A percentile compares a stretch with the other conserved stretches of the same genome.
These are phyloP conservation scores for Dictyostelium citrinum DNA, from an alignment of 78 protist species.

Conservation along the genomic window DNA sequence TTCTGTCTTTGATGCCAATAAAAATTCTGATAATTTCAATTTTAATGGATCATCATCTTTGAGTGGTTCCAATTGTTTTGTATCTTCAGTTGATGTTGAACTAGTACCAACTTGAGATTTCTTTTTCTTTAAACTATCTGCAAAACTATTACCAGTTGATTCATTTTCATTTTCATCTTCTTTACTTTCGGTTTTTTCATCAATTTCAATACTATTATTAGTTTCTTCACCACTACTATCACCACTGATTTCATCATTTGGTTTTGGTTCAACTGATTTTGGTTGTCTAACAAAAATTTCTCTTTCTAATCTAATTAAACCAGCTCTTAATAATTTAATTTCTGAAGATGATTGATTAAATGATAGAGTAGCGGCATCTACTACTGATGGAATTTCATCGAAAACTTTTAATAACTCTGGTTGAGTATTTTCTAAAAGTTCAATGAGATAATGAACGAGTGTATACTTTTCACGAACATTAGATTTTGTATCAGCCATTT, in stretches of 20 bases:
- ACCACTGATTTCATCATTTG: not conserved
- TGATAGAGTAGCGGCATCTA: conserved; percentile 61
- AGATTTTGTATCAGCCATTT: conserved; percentile 79
- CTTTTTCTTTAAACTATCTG: not conserved
- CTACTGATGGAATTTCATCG: conserved; percentile 56
- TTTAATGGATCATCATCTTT: conserved; percentile 67
- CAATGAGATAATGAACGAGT: conserved; percentile 55
- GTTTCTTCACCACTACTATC: not conserved
- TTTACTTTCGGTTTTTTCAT: not conserved
- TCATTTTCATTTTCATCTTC: not conserved
- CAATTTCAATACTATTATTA: not conserved
- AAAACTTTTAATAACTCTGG: conserved; percentile 33
- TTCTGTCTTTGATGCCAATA: conserved; percentile 59
- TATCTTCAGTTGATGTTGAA: too few relatives aligned
- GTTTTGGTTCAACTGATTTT: not conserved
- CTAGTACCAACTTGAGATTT: not conserved
- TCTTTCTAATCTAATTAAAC: conserved; percentile 31
- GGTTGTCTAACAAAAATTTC: conserved; percentile 3
- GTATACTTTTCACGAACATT: conserved; percentile 53
- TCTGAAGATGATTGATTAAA: conserved; percentile 24
- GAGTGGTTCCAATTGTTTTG: conserved; percentile 8
- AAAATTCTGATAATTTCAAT: conserved; percentile 58
- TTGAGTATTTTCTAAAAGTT: conserved; percentile 13
- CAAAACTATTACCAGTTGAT: not conserved
- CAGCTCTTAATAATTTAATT: conserved; percentile 41